Base-by-base conservation (phyloP, 495 filamentous ascomycete genomes). In the Penicillium cataractarum region DNA sequence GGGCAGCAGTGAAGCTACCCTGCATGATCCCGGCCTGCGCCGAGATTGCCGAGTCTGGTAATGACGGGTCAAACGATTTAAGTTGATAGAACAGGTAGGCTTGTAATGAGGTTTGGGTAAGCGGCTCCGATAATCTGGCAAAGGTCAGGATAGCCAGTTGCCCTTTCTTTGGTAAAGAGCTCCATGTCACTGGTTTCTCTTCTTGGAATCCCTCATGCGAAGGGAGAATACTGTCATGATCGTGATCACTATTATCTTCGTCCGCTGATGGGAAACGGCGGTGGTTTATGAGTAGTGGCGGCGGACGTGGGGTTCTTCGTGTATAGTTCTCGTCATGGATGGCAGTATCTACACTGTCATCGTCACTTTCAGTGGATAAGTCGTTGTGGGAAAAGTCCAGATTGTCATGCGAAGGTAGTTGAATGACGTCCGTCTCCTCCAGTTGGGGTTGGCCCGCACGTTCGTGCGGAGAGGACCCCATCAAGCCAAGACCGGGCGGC, bases 51-150 rank as follows among this genome's bases (percentile, higher is more conserved):
- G 89, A 84, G 62, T 88, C 83, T 3, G 88, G 80, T 24, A 90
- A 76, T 21, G 75, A 83, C 8, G 84, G 84, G 56, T 89, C 82
- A 61, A 90, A 90, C 57, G 87, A 91, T 64, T 82, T 84, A 4
- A 91, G 79, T 72, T 89, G 87, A 65, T 89, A 90, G 67, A 90
- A 90, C 81, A 93, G 83, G 71, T 92, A 93, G 65, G 80, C 82
- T 68, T 90, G 88, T 51, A 95, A 75, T 49, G 87, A 90, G 2
- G 89, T 92, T 69, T 93, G 89, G 0, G 90, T 86, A 15, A 95
- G 78, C 4, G 91, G 91, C 68, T 95, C 91, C 22, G 90, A 91
- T 32, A 95, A 76, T 32, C 92, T 83, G 9, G 91, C 85, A 40
- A 92, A 76, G 0, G 89, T 90, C 54, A 96, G 78, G 60, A 95